Percentiles rank a stretch among this genome's conserved stretches.
These are phyloP conservation scores for Ustilago trichophora DNA, from an alignment of 1,284 basidiomycete species.

Conservation along the genomic window DNA sequence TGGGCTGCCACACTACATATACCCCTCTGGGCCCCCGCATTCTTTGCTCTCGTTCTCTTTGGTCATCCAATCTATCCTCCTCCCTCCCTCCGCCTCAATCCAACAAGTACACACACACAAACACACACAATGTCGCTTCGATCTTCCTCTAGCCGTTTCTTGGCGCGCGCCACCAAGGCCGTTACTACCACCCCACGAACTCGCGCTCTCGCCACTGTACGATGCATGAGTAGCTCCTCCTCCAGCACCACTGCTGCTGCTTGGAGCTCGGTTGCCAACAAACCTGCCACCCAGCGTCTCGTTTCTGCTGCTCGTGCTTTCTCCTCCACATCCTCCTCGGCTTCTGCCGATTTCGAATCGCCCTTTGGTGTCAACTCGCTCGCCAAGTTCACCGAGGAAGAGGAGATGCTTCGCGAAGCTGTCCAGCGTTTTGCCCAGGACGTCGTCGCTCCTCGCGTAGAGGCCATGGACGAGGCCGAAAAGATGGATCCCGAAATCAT, in stretches of 20 bases:
- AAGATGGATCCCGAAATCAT: conserved; percentile 90
- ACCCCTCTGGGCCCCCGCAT: conserved; percentile 19
- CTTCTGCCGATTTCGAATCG: conserved; percentile 55
- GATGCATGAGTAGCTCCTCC: conserved; percentile 6
- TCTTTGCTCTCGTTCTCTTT: too few species aligned
- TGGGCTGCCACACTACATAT: conserved; percentile 1
- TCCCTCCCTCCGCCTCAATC: too few species aligned
- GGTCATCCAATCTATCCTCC: not conserved
- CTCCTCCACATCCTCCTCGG: conserved; percentile 26
- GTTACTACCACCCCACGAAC: conserved; percentile 1
- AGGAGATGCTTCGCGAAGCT: conserved; percentile 65
- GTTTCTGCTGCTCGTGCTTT: conserved; percentile 44
- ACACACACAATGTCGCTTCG: conserved; percentile 32
- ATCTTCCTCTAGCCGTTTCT: conserved; percentile 30
- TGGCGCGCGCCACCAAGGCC: conserved; percentile 22
- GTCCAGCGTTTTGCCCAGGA: conserved; percentile 78
- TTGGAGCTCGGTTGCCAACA: conserved; percentile 19
- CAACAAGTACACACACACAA: not conserved
- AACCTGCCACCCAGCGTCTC: conserved; percentile 18
- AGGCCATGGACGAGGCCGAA: conserved; percentile 98
- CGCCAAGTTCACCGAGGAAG: conserved; percentile 62
- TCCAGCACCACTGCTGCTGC: not conserved
- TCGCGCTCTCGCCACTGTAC: conserved; percentile 20
- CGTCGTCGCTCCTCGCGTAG: conserved; percentile 86
- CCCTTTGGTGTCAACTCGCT: conserved; percentile 66